These are phyloP conservation scores for barrel medic (Medicago truncatula) DNA, from an alignment of 306 rosid species.

Conservation along the genomic window DNA sequence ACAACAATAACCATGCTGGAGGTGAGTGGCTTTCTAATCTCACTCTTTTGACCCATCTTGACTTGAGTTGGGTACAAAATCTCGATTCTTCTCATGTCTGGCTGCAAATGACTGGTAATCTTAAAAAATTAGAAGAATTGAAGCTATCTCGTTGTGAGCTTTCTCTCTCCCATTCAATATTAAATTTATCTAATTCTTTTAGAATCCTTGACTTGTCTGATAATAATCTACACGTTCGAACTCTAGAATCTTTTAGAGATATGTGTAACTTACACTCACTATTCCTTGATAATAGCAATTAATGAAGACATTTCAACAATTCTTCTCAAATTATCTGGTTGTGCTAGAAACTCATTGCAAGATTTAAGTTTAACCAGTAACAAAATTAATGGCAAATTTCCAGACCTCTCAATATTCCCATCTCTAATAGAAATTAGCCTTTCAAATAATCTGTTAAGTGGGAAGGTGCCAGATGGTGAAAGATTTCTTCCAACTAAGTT, in stretches of 20 bases:
- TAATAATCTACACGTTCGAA: background rate
- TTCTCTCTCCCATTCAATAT: background rate
- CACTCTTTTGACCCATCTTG: constrained; percentile 42
- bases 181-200: constrained; percentile 39
- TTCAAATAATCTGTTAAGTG: background rate
- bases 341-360: constrained; percentile 34
- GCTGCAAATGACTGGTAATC: constrained; percentile 17
- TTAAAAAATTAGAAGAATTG: constrained; percentile 11
- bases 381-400: constrained; percentile 23
- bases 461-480: background rate
- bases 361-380: background rate
- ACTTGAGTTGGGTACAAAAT: background rate
- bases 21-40: constrained; percentile 42
- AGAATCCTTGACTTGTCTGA: background rate
- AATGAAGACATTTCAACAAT: background rate
- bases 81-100: constrained; percentile 6
- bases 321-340: constrained; percentile 33
- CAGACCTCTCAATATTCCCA: constrained; percentile 11
- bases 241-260: background rate
- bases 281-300: fast-evolving
- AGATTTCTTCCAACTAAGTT: constrained; percentile 4
- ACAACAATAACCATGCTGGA: background rate
- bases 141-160: background rate
- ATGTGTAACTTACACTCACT: constrained; percentile 26
- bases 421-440: background rate